Conservation (phyloP, 1,139 yeast species). For the Suhomyces guaymorum region DNA sequence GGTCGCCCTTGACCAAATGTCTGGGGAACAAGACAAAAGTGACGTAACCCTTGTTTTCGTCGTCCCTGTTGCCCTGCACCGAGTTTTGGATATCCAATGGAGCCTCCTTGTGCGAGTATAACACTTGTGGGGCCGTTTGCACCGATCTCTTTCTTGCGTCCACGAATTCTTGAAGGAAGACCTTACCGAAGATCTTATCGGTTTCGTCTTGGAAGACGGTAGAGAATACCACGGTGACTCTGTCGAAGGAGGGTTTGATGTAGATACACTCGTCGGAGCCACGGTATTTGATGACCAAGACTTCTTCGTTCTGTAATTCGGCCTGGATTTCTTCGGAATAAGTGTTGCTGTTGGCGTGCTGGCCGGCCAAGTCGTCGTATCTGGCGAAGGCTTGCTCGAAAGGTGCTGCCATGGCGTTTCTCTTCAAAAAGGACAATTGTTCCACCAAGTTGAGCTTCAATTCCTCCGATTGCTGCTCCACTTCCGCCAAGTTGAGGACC, state of each 20-base stretch:
- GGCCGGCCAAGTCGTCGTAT: constrained; percentile 67
- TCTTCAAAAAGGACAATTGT: constrained; percentile 72
- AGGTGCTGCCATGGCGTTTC: constrained; percentile 90
- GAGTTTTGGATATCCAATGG: constrained; percentile 74
- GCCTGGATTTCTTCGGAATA: constrained; percentile 53
- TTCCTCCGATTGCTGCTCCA: constrained; percentile 45
- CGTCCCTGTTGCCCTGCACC: constrained; percentile 41
- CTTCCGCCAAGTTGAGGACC: constrained; percentile 57
- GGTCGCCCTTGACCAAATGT: constrained; percentile 67
- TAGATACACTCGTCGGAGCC: constrained; percentile 85
- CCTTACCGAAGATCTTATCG: constrained; percentile 92
- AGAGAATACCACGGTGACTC: constrained; percentile 94
- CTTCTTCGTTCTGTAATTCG: constrained; percentile 52
- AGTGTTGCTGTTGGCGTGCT: constrained; percentile 49
- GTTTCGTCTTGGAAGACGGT: constrained; percentile 96
- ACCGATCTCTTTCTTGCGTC: constrained; percentile 96
- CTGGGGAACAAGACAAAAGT: constrained; percentile 79
- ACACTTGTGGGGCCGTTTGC: constrained; percentile 97
- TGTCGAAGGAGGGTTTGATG: constrained; percentile 89
- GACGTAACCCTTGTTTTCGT: constrained; percentile 67
- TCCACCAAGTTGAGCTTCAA: constrained; percentile 53
- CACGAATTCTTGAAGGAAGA: constrained; percentile 93
- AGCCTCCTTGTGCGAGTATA: constrained; percentile 86
- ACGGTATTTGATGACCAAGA: constrained; percentile 80
- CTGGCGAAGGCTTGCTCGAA: constrained; percentile 82